phyloP scores from a whole-genome alignment of 192 early-diverging fungal genomes.

The Phlyctochytrium bullatum region DNA sequence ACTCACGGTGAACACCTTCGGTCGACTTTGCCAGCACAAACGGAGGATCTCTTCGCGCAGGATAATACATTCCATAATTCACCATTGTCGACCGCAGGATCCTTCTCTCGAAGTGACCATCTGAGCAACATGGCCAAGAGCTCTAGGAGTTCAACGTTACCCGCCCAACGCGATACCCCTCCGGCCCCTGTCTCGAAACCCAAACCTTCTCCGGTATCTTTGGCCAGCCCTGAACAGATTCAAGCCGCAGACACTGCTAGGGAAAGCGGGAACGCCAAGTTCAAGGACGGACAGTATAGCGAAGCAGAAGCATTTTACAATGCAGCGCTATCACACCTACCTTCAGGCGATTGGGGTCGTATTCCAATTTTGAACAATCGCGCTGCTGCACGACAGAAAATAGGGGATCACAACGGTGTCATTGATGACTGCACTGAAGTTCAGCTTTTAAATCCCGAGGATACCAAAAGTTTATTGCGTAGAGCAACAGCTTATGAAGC shows the following conservation, averaged over 20 bases:
- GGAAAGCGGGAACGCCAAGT: constrained; percentile 72
- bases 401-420: constrained; percentile 72
- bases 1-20: too few species aligned
- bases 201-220: constrained; percentile 22
- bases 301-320: constrained; percentile 75
- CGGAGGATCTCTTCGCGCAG: neutral
- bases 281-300: constrained; percentile 88
- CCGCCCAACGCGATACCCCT: neutral
- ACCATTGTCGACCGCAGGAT: neutral
- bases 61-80: neutral
- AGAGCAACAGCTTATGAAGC: constrained; percentile 79
- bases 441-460: constrained; percentile 47
- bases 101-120: neutral
- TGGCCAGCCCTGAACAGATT: constrained; percentile 37
- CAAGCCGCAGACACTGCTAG: constrained; percentile 23
- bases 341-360: constrained; percentile 57
- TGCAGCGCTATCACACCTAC: constrained; percentile 60
- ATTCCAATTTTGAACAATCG: constrained; percentile 81
- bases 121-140: too few species aligned
- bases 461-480: constrained; percentile 76
- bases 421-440: constrained; percentile 66
- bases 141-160: too few species aligned
- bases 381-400: constrained; percentile 76
- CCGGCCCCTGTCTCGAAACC: neutral
- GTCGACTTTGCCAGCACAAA: too few species aligned